phyloP scores from a whole-genome alignment of 129 eudicot genomes.

The Flaveria brownii region DNA sequence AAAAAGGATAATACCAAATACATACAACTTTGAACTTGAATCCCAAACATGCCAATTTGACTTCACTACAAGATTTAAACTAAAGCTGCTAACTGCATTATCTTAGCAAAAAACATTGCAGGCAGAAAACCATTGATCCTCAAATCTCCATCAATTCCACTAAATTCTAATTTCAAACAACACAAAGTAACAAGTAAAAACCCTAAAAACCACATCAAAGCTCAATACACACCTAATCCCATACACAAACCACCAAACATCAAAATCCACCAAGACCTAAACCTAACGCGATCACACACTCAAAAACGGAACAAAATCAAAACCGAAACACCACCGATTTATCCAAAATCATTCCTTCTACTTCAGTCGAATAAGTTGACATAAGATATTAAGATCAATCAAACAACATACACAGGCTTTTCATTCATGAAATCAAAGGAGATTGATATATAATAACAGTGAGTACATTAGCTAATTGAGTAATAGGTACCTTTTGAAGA shows the following conservation, averaged over 20 bases:
- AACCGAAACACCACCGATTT: not conserved
- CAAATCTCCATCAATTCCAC: not conserved
- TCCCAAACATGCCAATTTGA: not conserved
- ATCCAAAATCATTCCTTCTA: not conserved
- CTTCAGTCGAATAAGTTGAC: not conserved
- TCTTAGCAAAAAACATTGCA: not conserved
- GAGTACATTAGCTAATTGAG: not conserved
- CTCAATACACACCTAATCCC: conserved; percentile 11
- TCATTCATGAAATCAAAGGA: conserved; percentile 2
- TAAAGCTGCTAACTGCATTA: not conserved
- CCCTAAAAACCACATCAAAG: conserved; percentile 15
- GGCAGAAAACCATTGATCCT: not conserved
- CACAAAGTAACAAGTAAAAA: not conserved
- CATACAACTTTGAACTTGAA: not conserved
- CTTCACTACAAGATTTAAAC: not conserved
- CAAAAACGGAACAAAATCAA: not conserved
- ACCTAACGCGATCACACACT: conserved; percentile 8
- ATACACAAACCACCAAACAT: conserved; percentile 18
- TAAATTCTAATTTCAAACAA: not conserved
- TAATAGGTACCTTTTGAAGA: conserved; percentile 21
- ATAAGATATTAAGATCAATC: not conserved
- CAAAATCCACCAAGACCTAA: conserved; percentile 18
- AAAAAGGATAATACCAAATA: not conserved
- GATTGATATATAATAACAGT: not conserved
- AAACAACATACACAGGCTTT: not conserved